Evolutionary conservation across 2,329 filamentous ascomycete genomes (phyloP), one percentile per base, ranked within the genome.

Genomic region (Hymenoscyphus occultus): DNA sequence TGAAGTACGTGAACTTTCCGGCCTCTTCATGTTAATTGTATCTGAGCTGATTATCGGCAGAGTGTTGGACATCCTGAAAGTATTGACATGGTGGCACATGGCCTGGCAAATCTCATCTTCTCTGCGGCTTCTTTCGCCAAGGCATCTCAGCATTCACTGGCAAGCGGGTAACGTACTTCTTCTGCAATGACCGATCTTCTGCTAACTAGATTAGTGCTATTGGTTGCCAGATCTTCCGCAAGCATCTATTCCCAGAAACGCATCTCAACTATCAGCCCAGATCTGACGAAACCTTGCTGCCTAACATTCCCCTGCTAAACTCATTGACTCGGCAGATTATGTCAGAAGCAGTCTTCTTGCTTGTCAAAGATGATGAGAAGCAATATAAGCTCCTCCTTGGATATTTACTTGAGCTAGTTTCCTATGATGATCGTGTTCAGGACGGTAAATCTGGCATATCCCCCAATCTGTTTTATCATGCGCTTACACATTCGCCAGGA

Each of bases 201-300:
- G 59, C 64, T 68, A 28, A 71, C 40, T 65, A 7, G 5, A 28
- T 56, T 68, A 79, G 79, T 59, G 72, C 75, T n/a, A 74, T 84
- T 58, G 79, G 82, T 10, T 78, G 80, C 61, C 77, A 77, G 2
- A 74, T 93, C 0, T 86, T 92, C 70, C 84, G 82, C 73, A 83
- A 79, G 63, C 88, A 90, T 71, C 78, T 93, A 0, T 92, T 92
- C 69, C 89, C 90, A 0, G 68, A 67, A 6, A 61, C 72, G 1
- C 80, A 82, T 48, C 71, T 80, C 19, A 80, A 79, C 1, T 72
- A 76, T 7, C 66, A 72, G 4, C 71, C 74, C 2, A 64, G 67
- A 42, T 62, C 62, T 1, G 70, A 72, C 12, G 66, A 71, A 13
- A 62, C 70, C 6, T 71, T 78, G 13, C 68, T 72, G 6, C 76